Evolutionary conservation across 2,329 filamentous ascomycete species (phyloP).

Genomic region (Fusarium foetens): DNA sequence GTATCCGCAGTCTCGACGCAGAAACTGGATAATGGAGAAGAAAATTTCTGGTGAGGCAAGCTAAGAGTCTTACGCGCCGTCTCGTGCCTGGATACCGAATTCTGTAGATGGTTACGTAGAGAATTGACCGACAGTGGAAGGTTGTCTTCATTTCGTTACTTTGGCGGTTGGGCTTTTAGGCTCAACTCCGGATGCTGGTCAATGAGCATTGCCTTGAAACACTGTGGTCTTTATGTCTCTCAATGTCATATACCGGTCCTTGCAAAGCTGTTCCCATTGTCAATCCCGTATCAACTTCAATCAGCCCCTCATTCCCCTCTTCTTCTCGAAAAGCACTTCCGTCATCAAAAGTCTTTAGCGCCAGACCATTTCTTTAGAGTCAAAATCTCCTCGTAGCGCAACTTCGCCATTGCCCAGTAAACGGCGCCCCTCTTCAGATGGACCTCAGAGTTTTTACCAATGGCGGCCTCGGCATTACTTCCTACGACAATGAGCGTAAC

Average conservation of each 20-base stretch:
- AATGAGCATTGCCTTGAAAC: not conserved
- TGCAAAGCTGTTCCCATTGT: not conserved
- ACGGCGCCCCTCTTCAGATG: constrained; percentile 32
- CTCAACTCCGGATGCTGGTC: not conserved
- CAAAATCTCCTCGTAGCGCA: constrained; percentile 28
- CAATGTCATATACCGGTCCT: not conserved
- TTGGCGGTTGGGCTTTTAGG: not conserved
- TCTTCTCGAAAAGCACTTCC: constrained; percentile 38
- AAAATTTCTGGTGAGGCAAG: constrained; percentile 24
- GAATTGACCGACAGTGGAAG: constrained; percentile 1
- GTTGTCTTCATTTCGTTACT: not conserved
- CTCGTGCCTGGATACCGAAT: constrained; percentile 17
- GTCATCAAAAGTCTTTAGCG: constrained; percentile 42
- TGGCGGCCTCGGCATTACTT: constrained; percentile 37
- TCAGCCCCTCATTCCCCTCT: constrained; percentile 28
- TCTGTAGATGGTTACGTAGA: not conserved
- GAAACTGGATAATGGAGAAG: not conserved
- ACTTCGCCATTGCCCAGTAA: constrained; percentile 29
- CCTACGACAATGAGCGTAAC: not conserved
- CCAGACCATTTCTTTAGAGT: constrained; percentile 37
- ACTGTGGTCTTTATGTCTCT: too few species aligned
- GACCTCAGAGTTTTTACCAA: constrained; percentile 33
- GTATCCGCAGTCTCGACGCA: constrained; percentile 39
- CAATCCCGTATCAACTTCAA: constrained; percentile 3
- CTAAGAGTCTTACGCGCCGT: constrained; percentile 8